Evolutionary conservation across 257 asterid genomes (phyloP).

Genomic region (Primulina huaijiensis): DNA sequence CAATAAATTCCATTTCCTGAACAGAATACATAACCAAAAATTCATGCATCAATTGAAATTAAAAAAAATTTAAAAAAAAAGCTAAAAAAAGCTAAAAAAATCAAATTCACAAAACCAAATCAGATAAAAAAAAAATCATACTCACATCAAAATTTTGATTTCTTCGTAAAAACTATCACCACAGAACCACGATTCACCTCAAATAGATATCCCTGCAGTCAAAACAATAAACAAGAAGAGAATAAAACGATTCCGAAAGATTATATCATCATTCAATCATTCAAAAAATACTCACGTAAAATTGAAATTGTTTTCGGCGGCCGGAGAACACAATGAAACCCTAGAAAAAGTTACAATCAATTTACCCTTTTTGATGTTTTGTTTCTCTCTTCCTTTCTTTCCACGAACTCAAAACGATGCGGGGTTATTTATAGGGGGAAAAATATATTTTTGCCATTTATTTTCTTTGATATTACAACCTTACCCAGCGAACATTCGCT

Average conservation of each 20-base stretch:
- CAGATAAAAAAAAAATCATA: background rate
- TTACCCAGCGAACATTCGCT: background rate
- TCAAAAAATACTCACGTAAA: background rate
- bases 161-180: background rate
- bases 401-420: too few relatives aligned
- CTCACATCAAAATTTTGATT: slow-evolving; percentile 22
- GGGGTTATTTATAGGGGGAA: background rate
- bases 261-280: background rate
- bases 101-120: background rate
- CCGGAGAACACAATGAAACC: background rate
- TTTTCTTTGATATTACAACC: background rate
- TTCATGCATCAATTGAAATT: too few relatives aligned
- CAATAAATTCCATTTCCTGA: background rate
- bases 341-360: background rate
- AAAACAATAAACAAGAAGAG: background rate
- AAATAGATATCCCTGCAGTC: background rate
- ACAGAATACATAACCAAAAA: background rate
- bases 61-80: background rate
- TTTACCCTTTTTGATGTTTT: too few relatives aligned
- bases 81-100: background rate
- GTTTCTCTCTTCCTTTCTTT: too few relatives aligned
- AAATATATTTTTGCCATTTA: background rate
- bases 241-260: background rate
- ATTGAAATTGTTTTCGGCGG: background rate
- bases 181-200: background rate